Conservation (phyloP, 2,329 filamentous ascomycete genomes). For the Colletotrichum gloeosporioides region DNA sequence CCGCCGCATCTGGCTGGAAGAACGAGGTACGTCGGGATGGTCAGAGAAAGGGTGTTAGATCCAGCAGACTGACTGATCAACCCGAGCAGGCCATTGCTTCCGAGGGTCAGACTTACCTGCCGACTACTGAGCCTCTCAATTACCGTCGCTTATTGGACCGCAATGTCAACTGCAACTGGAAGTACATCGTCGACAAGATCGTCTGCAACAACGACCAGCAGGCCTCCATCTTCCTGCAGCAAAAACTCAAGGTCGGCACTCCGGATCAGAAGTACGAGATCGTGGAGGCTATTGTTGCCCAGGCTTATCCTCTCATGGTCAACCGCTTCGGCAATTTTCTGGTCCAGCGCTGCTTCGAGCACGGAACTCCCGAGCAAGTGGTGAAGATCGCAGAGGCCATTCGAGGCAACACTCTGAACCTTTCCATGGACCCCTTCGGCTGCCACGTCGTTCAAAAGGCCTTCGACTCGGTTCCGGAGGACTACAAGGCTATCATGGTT, state of each 20-base stretch:
- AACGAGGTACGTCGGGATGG: conserved; percentile 49
- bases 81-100: conserved; percentile 48
- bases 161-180: conserved; percentile 98
- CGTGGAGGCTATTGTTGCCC: conserved; percentile 92
- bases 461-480: conserved; percentile 95
- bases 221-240: conserved; percentile 97
- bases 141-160: conserved; percentile 94
- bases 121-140: conserved; percentile 90
- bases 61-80: conserved; percentile 5
- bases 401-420: conserved; percentile 87
- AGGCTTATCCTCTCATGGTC: conserved; percentile 95
- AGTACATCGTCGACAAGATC: conserved; percentile 99
- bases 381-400: conserved; percentile 94
- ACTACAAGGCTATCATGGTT: conserved; percentile 99
- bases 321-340: conserved; percentile 99
- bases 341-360: conserved; percentile 98
- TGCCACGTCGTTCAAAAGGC: conserved; percentile 99
- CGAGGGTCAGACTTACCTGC: conserved; percentile 78
- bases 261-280: conserved; percentile 97
- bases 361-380: conserved; percentile 93
- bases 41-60: not conserved
- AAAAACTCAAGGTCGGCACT: conserved; percentile 97
- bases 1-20: conserved; percentile 61
- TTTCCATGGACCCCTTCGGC: conserved; percentile 98
- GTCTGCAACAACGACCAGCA: conserved; percentile 99